Conservation (phyloP, 345 rosid species). For the Pugionium cornutum region DNA sequence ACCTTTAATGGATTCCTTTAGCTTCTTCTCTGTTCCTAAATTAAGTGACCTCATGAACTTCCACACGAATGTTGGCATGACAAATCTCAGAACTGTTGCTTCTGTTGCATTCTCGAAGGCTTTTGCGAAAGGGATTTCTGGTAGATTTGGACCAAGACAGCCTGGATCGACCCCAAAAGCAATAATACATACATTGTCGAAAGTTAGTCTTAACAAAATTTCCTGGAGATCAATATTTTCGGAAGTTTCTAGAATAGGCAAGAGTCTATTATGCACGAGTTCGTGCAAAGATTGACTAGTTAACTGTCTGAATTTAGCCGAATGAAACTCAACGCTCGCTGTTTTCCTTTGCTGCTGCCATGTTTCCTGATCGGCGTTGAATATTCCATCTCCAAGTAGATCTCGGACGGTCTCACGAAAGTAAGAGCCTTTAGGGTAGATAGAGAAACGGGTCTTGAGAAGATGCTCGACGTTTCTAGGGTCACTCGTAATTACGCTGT, state of each 20-base stretch:
- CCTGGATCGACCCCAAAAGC: conserved; percentile 97
- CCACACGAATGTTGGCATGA: conserved; percentile 83
- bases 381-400: conserved; percentile 87
- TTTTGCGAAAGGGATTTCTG: conserved; percentile 72
- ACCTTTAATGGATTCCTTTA: conserved; percentile 60
- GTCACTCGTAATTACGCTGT: conserved; percentile 73
- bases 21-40: conserved; percentile 76
- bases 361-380: conserved; percentile 77
- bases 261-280: conserved; percentile 74
- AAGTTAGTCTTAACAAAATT: conserved; percentile 69
- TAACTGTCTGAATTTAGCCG: conserved; percentile 71
- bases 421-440: conserved; percentile 82
- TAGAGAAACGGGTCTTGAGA: conserved; percentile 77
- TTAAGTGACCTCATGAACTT: conserved; percentile 67
- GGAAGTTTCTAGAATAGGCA: conserved; percentile 67
- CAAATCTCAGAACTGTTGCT: conserved; percentile 65
- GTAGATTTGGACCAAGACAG: conserved; percentile 59
- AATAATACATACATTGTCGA: conserved; percentile 91
- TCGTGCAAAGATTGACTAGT: conserved; percentile 65
- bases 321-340: conserved; percentile 91
- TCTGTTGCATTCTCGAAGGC: conserved; percentile 94
- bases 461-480: conserved; percentile 88
- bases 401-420: conserved; percentile 69
- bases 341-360: conserved; percentile 94
- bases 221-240: conserved; percentile 79